Evolutionary conservation across 2,329 filamentous ascomycete species (phyloP), one percentile per base, ranked within the genome.

Genomic region (Ophiostoma pallidulum): DNA sequence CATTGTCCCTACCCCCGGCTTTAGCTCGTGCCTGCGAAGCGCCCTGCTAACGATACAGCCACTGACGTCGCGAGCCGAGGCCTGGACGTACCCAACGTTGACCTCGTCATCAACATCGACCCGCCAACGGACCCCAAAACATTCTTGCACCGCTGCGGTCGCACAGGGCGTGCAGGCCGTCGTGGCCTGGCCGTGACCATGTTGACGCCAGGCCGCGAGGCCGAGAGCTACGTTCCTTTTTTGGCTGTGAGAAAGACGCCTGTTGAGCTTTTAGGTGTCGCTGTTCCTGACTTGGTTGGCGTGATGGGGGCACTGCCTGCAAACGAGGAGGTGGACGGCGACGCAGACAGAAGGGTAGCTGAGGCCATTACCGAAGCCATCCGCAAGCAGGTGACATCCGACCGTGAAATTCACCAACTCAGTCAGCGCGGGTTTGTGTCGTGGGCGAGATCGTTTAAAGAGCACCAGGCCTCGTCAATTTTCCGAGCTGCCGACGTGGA

Each of bases 11-110:
- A 6, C 24, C 24, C n/a, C 14, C 22, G 12, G 2, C 22, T 26
- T 8, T 26, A 14, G 14, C 4, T 18, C 16, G 10, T 19, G 9
- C 33, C n/a, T 39, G 19, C 3, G 18, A 4, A 31, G 3, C 35
- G 13, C n/a, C 4, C 19, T 35, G 16, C 49, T 47, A 28, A 46
- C 42, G 20, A 12, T 14, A 29, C 13, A 55, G 52, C 51, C n/a
- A 97, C 92, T 16, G 90, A 96, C 61, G 79, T 96, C 16, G 88
- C 90, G 2, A 87, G 90, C 2, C 80, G 91, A 47, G 91, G 91
- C 14, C 74, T 97, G 3, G 91, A 97, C 62, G 92, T 97, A 44
- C 89, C 90, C 0, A 80, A 88, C 46, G 89, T 96, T 37, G 91
- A 97, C 60, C 74, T 96, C 1, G 90, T 96, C 4, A 77, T 95